These are phyloP conservation scores for Forsythia viridissima DNA, from an alignment of 257 asterid species.

Conservation along the genomic window DNA sequence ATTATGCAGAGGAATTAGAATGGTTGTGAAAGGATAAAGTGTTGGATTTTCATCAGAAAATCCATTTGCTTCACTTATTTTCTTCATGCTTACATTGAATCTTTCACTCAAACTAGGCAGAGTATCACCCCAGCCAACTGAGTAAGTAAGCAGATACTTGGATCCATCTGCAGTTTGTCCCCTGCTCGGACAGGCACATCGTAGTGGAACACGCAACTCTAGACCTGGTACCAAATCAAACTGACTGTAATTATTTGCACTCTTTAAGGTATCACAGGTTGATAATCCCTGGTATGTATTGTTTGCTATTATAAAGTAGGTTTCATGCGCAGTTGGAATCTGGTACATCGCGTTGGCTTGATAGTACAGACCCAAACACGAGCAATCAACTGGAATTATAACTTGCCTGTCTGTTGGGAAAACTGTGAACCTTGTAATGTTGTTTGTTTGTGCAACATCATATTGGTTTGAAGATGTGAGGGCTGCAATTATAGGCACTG, in stretches of 20 bases:
- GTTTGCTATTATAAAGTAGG: conserved; percentile 49
- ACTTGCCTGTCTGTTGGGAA: conserved; percentile 40
- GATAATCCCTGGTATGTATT: conserved; percentile 54
- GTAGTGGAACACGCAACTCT: conserved; percentile 49
- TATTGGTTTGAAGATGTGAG: conserved; percentile 42
- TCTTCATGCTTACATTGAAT: conserved; percentile 34
- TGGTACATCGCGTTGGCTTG: conserved; percentile 38
- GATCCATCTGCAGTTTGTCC: conserved; percentile 36
- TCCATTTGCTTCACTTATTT: conserved; percentile 42
- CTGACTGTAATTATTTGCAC: conserved; percentile 21
- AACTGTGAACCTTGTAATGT: conserved; percentile 30
- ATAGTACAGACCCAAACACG: conserved; percentile 43
- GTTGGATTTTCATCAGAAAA: conserved; percentile 25
- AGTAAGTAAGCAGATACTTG: conserved; percentile 46
- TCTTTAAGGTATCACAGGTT: conserved; percentile 36
- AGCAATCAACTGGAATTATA: conserved; percentile 53
- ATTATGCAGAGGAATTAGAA: conserved; percentile 40
- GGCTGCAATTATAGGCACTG: conserved; percentile 45
- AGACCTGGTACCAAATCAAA: conserved; percentile 24
- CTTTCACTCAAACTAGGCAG: conserved; percentile 32
- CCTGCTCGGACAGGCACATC: conserved; percentile 55
- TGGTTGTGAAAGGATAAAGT: conserved; percentile 46
- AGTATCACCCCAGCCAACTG: conserved; percentile 37
- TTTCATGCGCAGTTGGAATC: conserved; percentile 18
- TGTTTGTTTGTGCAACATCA: conserved; percentile 42